Base-by-base conservation (phyloP, 768 basidiomycete genomes). In the Mycena filopes region DNA sequence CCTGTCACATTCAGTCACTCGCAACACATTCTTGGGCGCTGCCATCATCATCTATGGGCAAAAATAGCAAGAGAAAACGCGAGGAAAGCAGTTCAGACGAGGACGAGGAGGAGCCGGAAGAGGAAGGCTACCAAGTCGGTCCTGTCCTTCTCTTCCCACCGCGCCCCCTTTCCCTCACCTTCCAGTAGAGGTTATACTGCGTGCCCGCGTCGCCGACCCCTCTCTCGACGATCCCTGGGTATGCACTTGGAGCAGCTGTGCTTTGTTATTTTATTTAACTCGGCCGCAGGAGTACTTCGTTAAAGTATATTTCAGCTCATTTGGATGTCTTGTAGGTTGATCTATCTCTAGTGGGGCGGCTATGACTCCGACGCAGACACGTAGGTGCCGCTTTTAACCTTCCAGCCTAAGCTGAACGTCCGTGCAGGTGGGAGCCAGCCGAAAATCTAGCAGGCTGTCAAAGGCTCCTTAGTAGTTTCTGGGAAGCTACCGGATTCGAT, bases 301-400 rank as follows among this genome's bases (percentile, higher is more conserved):
- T 13, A 63, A 57, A 41, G 55, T 62, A 28, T 21, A 33, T 28
- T 15, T 16, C n/a, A 33, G 38, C 20, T 16, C 26, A 43, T 36
- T 40, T 20, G n/a, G 16, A 29, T 28, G 20, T 47, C 43, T 3
- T 38, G n/a, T 20, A 15, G 4, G 15, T 31, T 65, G 23, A 57
- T 25, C 23, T 60, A 33, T n/a, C 7, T 40, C 36, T 84, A 87
- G 86, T 87, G 86, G 86, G 82, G 75, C 1, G 81, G 81, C 15
- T 87, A 86, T 63, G 74, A 60, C 50, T 80, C 81, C 3, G 79
- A 76, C 8, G 76, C 78, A 0, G 79, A 86, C 60, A 83, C 78
- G 86, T 87, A 86, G 84, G 82, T 63, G 70, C 60, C 50, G 76
- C 79, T 1, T 77, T 75, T 7, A 74, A 77, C n/a, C n/a, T n/a